Base-by-base conservation (phyloP, 164 flowering plant genomes). In the Annona cherimola region DNA sequence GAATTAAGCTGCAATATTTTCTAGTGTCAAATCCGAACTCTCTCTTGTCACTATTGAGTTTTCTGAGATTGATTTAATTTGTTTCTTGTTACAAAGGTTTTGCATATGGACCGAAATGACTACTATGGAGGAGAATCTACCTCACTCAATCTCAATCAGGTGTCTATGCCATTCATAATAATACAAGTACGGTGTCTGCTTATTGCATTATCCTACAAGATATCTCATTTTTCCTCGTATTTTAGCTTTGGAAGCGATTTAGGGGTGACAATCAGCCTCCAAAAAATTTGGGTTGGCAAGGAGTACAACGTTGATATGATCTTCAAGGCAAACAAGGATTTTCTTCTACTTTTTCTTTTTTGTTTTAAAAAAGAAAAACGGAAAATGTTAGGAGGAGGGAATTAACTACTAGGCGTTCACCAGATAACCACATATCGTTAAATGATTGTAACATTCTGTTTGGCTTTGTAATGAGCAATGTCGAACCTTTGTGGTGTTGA, bases 221-320 rank as follows among this genome's bases (percentile, higher is more conserved):
- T 11, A 50, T 68, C 35, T 73, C 11, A 35, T 8, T 70, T 18
- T 41, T 26, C 19, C 19, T 69, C n/a, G 59, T 1, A 26, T 44
- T 77, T 39, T 71, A 92, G 99, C 90, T 91, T 43, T 95, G 98
- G 99, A 91, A 90, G 84, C 82, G 91, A 42, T 95, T 93, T 76
- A 89, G 85, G 74, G 93, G 91, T 19, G 68, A 80, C 67, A 92
- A 86, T 64, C 71, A 80, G 71, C 88, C 92, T 55, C 91, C 91
- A 50, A 98, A 87, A 73, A 59, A 61, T 1, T 76, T 93, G 74
- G 98, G 99, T 45, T 68, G 90, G 94, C 85, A 88, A 72, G 77
- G 99, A 95, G 63, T 95, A 84, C 83, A 95, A 95, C 81, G 96
- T 93, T 61, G 99, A 93, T 77, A 95, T 91, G 97, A 85, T 93